These are phyloP conservation scores for Nicotiana tabacum DNA, from an alignment of 257 asterid genomes.

Conservation along the genomic window DNA sequence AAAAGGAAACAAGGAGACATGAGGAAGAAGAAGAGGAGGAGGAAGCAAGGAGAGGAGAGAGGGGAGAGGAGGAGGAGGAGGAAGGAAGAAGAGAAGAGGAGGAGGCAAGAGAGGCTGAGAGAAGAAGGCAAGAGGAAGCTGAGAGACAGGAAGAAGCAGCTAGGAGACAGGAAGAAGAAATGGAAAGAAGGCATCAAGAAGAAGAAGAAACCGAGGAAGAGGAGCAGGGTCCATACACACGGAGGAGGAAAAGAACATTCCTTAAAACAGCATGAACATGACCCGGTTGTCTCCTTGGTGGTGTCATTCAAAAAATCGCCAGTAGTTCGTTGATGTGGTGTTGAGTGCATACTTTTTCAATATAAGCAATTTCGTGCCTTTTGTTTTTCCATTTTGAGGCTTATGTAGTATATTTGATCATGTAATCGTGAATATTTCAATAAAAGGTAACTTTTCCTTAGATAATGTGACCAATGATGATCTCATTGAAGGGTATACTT, in stretches of 20 bases:
- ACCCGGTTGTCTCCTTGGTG: not conserved
- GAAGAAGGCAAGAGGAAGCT: slow-evolving; percentile 11
- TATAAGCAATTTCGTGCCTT: not conserved
- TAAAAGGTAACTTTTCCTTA: not conserved
- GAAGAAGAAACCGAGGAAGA: slow-evolving; percentile 10
- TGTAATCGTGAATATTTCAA: not conserved
- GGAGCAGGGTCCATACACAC: not conserved
- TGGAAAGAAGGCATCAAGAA: slow-evolving; percentile 6
- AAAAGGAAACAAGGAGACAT: slow-evolving; percentile 1
- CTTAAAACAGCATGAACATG: not conserved
- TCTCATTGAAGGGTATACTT: too few species aligned
- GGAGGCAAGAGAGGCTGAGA: slow-evolving; percentile 4
- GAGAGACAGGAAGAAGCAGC: not conserved
- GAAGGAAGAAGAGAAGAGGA: not conserved
- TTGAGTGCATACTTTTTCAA: not conserved
- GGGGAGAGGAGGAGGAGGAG: not conserved
- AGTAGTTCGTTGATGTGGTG: too few species aligned
- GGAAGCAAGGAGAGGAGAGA: slow-evolving; percentile 5
- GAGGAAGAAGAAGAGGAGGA: slow-evolving; percentile 7
- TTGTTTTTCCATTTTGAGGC: not conserved
- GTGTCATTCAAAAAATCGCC: not conserved
- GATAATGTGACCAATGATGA: not conserved
- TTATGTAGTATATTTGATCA: not conserved
- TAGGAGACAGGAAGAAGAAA: not conserved
- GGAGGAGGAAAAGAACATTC: not conserved